Percentiles rank a stretch among this genome's conserved stretches.
Conservation (phyloP, 495 filamentous ascomycete species). For the Cercophora sp. region DNA sequence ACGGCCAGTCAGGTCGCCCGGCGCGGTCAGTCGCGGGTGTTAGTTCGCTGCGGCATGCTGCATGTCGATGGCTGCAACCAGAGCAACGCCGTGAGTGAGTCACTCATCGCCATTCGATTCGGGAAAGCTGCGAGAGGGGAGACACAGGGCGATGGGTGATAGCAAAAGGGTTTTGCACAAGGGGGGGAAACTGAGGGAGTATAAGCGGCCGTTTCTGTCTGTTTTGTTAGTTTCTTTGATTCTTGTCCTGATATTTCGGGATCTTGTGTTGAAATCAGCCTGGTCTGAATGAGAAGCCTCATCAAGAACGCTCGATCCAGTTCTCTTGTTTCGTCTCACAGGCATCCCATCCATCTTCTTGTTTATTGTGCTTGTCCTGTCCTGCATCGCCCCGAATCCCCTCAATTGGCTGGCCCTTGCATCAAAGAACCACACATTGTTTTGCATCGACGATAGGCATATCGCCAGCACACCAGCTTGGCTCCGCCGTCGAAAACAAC, state of each 20-base stretch:
- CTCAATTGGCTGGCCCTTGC: too few species aligned
- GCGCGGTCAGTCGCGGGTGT: constrained; percentile 31
- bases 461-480: not conserved
- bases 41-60: constrained; percentile 13
- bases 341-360: too few species aligned
- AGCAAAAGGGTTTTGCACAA: constrained; percentile 6
- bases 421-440: too few species aligned
- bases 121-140: too few species aligned
- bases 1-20: constrained; percentile 25
- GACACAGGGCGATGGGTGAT: too few species aligned
- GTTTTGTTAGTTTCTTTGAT: constrained; percentile 3
- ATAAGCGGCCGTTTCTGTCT: too few species aligned
- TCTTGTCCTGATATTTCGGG: constrained; percentile 3
- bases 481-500: not conserved
- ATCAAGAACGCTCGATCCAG: not conserved
- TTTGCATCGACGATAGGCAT: not conserved
- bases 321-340: too few species aligned
- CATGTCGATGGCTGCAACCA: constrained; percentile 15
- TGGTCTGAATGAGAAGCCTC: not conserved
- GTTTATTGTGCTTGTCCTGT: too few species aligned
- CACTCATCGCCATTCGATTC: constrained; percentile 31
- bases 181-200: too few species aligned
- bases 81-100: constrained; percentile 23
- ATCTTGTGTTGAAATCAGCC: constrained; percentile 1
- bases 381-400: too few species aligned